Evolutionary conservation across 352 stramenopile species (phyloP), one percentile per base, ranked within the genome.

Genomic region (Phytophthora rubi): DNA sequence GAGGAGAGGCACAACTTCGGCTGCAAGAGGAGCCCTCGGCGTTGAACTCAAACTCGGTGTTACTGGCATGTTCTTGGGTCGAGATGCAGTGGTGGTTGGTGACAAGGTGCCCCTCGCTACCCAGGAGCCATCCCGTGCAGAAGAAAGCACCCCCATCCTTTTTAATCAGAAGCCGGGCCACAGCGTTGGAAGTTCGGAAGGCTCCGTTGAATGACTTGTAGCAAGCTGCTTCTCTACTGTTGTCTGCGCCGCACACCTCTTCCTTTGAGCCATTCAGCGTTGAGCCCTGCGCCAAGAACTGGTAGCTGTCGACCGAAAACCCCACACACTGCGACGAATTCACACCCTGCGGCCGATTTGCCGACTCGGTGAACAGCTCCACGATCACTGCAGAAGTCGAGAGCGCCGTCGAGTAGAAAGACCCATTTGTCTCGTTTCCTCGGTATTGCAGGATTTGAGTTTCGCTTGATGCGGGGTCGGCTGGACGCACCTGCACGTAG

Each of bases 1-100:
- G 51, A 15, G 70, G 35, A 2, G 13, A 63, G 7, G 60, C 47
- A 55, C 88, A 95, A 12, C 59, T 65, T 2, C 28, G 44, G 3
- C 52, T 65, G 52, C 88, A 93, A 7, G 13, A 53, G 0, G 35
- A 47, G 12, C 81, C 74, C 39, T 86, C 70, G 1, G 85, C 87
- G 7, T 69, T 53, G 52, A 95, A 92, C 62, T 95, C 86, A 47
- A 88, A 85, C 48, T 93, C 71, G 1, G 80, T 90, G 62, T 78
- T 79, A n/a, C 21, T 72, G 6, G 88, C 88, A 35, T 89, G 51
- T 21, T 32, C 48, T 45, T 75, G 64, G 15, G 59, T 75, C 6
- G 60, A 69, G 52, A 95, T 93, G 66, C 88, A 95, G 65, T 95
- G 88, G 45, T 93, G 62, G 72, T 95, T 95, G 33, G 88, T 94